phyloP scores from a whole-genome alignment of 352 stramenopile species.

The Plasmopara halstedii region DNA sequence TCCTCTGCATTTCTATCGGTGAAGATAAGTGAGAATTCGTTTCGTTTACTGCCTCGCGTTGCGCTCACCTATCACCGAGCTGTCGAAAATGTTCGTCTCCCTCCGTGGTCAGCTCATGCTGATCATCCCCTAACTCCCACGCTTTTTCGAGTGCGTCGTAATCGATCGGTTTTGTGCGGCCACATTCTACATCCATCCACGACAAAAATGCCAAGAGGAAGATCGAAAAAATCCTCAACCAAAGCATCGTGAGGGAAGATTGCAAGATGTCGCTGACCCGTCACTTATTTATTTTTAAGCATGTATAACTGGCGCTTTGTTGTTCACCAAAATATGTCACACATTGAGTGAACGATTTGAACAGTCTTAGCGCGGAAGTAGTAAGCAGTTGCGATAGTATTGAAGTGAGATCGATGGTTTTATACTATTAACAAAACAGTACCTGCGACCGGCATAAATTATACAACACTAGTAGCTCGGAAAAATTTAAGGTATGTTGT shows the following conservation, averaged over 20 bases:
- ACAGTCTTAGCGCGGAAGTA: too few species aligned
- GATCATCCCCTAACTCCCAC: conserved; percentile 48
- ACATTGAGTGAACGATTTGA: too few species aligned
- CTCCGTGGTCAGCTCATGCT: conserved; percentile 33
- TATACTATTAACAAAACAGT: too few species aligned
- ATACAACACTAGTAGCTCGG: too few species aligned
- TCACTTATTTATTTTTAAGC: conserved; percentile 1
- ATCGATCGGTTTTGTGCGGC: conserved; percentile 31
- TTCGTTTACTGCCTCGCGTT: not conserved
- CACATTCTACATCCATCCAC: not conserved
- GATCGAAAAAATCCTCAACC: not conserved
- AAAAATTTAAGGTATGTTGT: too few species aligned
- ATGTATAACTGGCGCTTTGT: conserved; percentile 8
- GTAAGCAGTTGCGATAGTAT: too few species aligned
- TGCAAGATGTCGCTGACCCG: not conserved
- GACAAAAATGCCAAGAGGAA: conserved; percentile 4
- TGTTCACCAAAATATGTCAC: not conserved
- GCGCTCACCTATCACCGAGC: conserved; percentile 32
- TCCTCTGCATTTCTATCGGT: conserved; percentile 26
- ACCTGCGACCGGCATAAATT: too few species aligned
- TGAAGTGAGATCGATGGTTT: too few species aligned
- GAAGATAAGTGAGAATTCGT: not conserved
- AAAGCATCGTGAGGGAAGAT: conserved; percentile 3
- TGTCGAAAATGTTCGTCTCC: conserved; percentile 47
- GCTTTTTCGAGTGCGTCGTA: conserved; percentile 57